These are phyloP conservation scores for Cicer chorassanicum DNA, from an alignment of 306 rosid genomes.

Conservation along the genomic window DNA sequence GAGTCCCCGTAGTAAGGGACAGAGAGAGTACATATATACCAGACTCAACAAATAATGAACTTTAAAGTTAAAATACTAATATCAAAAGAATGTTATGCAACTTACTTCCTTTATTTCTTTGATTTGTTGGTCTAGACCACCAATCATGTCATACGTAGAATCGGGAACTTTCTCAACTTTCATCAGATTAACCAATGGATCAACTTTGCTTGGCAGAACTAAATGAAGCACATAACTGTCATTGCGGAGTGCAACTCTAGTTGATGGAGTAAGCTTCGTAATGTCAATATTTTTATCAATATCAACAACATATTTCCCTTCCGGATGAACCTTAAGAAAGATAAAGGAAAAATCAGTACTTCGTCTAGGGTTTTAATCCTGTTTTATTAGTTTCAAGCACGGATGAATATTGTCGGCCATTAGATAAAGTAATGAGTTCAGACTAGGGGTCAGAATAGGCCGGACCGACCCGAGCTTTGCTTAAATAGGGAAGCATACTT, in stretches of 20 bases:
- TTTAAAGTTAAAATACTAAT: conserved; percentile 11
- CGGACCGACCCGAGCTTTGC: no score
- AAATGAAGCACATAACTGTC: conserved; percentile 99
- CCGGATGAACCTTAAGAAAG: conserved; percentile 84
- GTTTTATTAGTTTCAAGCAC: neutral
- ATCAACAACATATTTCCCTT: conserved; percentile 97
- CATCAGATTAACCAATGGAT: conserved; percentile 97
- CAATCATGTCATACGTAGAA: conserved; percentile 98
- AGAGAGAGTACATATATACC: neutral
- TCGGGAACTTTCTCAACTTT: conserved; percentile 99
- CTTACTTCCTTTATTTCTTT: conserved; percentile 95
- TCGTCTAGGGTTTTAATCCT: neutral
- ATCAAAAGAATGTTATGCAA: conserved; percentile 20
- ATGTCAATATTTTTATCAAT: conserved; percentile 92
- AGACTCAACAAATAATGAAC: neutral
- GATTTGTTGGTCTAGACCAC: conserved; percentile 99
- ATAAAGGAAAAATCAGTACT: conserved; percentile 19
- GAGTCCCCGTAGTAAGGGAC: neutral
- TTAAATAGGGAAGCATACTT: no score
- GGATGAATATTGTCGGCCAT: neutral
- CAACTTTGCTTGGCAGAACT: conserved; percentile 97
- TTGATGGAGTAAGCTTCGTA: conserved; percentile 95
- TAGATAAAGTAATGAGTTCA: neutral
- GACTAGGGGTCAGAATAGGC: neutral
- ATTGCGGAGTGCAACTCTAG: conserved; percentile 97